phyloP scores from a whole-genome alignment of 306 rosid genomes.

The Trifolium subterraneum region DNA sequence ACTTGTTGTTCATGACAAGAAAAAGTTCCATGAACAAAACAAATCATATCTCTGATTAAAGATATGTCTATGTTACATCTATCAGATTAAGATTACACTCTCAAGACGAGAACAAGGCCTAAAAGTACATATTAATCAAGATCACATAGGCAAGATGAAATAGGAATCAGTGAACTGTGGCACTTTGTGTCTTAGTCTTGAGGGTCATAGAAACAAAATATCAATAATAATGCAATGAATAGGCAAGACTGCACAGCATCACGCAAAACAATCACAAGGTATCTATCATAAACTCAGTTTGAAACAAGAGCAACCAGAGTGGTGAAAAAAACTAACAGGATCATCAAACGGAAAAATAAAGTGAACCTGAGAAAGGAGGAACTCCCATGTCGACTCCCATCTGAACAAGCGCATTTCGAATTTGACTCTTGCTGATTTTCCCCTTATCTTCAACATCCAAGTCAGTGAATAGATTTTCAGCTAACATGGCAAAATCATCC shows the following conservation, averaged over 20 bases:
- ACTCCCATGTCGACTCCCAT: conserved; percentile 98
- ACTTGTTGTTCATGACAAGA: conserved; percentile 8
- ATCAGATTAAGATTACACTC: conserved; percentile 15
- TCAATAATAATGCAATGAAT: conserved; percentile 6
- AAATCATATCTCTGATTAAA: conserved; percentile 18
- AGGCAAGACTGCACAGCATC: not conserved
- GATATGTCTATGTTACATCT: conserved; percentile 16
- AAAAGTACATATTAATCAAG: conserved; percentile 12
- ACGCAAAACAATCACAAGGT: conserved; percentile 15
- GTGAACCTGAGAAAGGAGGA: conserved; percentile 87
- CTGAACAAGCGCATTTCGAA: conserved; percentile 70
- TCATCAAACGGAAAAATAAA: conserved; percentile 16
- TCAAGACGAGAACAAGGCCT: not conserved
- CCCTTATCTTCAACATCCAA: conserved; percentile 89
- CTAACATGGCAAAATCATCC: conserved; percentile 96
- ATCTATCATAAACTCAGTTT: not conserved
- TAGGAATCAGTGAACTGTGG: conserved; percentile 10
- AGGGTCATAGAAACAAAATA: conserved; percentile 19
- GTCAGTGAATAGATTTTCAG: conserved; percentile 85
- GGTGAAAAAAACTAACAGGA: not conserved
- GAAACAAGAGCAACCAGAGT: conserved; percentile 18
- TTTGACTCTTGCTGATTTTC: conserved; percentile 76
- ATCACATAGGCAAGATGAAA: conserved; percentile 17
- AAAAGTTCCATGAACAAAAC: conserved; percentile 7
- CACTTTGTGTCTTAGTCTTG: conserved; percentile 25